Evolutionary conservation across 2,329 filamentous ascomycete genomes (phyloP), one percentile per base, ranked within the genome.

Genomic region (Didymella sp.): DNA sequence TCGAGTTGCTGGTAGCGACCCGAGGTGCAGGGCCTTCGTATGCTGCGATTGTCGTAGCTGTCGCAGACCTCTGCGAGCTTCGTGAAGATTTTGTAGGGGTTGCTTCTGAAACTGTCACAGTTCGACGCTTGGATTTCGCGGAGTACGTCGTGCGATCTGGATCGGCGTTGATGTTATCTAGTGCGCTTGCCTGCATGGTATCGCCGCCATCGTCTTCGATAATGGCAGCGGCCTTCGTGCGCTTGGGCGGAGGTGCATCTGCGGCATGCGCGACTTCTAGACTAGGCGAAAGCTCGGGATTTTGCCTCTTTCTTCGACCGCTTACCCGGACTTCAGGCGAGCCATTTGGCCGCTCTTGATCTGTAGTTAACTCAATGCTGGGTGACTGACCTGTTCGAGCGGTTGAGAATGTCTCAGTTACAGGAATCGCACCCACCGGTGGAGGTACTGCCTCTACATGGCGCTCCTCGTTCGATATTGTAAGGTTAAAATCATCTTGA

Each of bases 1-100:
- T 55, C 2, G 72, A 76, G 44, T 73, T 74, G 48, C 73, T 76
- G 38, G 72, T 71, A 5, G 71, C 71, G 5, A 77, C 64, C n/a
- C 62, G 62, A 2, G 73, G 72, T 19, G 58, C 52, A 0, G 63
- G 54, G 1, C 71, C 71, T 15, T 62, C 51, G 47, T 76, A 76
- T 8, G 48, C 33, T 17, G 59, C 58, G 28, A 56, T 38, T 17
- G 38, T 53, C 8, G 43, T 37, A 25, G 31, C 37, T 44, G 60
- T 47, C 28, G 40, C 59, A 4, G 64, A 64, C 4, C 54, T 60
- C 33, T 66, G 67, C 11, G 66, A 68, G 46, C 60, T 63, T 45
- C 43, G 55, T 12, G 63, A 62, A 7, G 67, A 66, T n/a, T 61
- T 62, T 21, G 62, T 48, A 6, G 65, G 62, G 8, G 58, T 59